Evolutionary conservation across 345 rosid genomes (phyloP).

Genomic region (Pistacia integerrima): DNA sequence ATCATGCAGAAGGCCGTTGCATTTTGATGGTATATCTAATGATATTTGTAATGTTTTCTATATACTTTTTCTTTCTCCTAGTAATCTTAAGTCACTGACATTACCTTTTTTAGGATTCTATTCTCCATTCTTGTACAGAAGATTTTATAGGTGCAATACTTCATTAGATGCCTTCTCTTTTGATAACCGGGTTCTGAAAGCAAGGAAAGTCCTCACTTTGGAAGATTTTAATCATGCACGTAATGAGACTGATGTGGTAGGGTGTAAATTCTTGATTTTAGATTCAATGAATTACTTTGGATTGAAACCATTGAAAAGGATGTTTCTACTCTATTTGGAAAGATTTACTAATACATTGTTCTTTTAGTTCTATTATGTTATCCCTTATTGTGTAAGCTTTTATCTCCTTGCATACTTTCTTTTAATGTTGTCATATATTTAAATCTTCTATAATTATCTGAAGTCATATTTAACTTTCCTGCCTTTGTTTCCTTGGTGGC

Average conservation of each 20-base stretch:
- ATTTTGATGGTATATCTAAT: constrained; percentile 62
- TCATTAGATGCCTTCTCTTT: constrained; percentile 63
- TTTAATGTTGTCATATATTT: background rate
- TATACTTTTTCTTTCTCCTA: background rate
- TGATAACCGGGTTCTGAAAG: constrained; percentile 74
- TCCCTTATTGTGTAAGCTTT: background rate
- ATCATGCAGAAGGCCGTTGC: constrained; percentile 37
- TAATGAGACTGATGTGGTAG: constrained; percentile 79
- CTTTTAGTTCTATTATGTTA: constrained; percentile 2
- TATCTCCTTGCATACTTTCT: background rate
- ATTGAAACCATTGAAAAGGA: constrained; percentile 4
- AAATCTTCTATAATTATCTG: background rate
- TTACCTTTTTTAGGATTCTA: constrained; percentile 61
- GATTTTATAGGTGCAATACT: constrained; percentile 83
- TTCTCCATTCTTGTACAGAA: constrained; percentile 80
- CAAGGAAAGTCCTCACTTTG: constrained; percentile 50
- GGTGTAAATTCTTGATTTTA: constrained; percentile 14
- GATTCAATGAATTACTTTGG: background rate
- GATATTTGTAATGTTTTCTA: background rate
- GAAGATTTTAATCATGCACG: constrained; percentile 60
- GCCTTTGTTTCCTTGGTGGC: background rate
- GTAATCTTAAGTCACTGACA: constrained; percentile 11
- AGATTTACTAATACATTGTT: background rate
- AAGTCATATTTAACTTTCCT: background rate
- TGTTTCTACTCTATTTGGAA: background rate